Evolutionary conservation across 2,329 filamentous ascomycete genomes (phyloP), one percentile per base, ranked within the genome.

Genomic region (Ceratocystiopsis minuta): DNA sequence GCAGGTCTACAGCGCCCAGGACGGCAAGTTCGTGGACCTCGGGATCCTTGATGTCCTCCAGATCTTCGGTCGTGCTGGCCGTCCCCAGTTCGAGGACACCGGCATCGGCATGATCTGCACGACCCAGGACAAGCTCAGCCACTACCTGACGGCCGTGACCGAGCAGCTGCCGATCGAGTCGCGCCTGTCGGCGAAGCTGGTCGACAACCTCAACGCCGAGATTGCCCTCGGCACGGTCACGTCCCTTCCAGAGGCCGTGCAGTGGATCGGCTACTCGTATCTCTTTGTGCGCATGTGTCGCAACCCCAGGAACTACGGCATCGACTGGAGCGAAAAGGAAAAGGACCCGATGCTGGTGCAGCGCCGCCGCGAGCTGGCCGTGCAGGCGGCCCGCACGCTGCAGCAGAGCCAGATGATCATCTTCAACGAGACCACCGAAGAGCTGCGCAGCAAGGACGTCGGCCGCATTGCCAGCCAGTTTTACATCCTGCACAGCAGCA

Each of bases 21-120:
- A 93, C 41, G 90, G 90, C 59, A 94, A 93, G 59, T 96, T 95
- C 51, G 80, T 95, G 16, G 90, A 98, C 54, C 69, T 98, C 6
- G 88, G 90, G 3, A 98, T 98, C 49, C 70, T 98, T 2, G 90
- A 98, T 57, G 90, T 98, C 15, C 67, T 98, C 43, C 90, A 98
- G 57, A 98, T 98, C 45, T 98, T 98, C 55, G 90, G 90, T 66
- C 87, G 90, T 70, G 92, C 90, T 45, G 90, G 90, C 66, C 81
- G 90, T 57, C 90, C 92, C 35, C 90, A 98, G 55, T 98, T 95
- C 51, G 87, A 96, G 55, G 90, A 96, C 54, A 90, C 81, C 33
- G 90, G 90, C 66, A 94, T 96, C 51, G 92, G 92, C 48, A 95
- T 95, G 67, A 98, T 98, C 49, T 92, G 86, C 53, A 98, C 92